Percentiles rank a stretch among this genome's conserved stretches.
Evolutionary conservation across 345 rosid genomes (phyloP).

Genomic region (Theobroma cacao): DNA sequence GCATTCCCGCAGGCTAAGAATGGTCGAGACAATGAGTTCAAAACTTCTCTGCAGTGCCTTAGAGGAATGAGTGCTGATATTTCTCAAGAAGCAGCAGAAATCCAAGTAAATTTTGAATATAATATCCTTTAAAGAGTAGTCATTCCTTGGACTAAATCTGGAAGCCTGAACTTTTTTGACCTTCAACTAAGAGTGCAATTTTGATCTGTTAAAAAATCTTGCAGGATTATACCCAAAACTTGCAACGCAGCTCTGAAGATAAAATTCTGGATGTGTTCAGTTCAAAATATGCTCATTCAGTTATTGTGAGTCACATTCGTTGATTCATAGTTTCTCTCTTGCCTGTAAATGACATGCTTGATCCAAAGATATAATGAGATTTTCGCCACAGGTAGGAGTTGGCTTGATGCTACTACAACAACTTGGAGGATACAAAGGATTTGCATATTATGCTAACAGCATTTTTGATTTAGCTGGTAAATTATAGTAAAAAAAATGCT

Average conservation of each 20-base stretch:
- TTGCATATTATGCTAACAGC: slow-evolving; percentile 3
- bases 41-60: slow-evolving; percentile 22
- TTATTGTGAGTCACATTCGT: background rate
- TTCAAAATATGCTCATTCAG: background rate
- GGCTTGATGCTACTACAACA: slow-evolving; percentile 9
- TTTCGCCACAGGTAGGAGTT: slow-evolving; percentile 6
- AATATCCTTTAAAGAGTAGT: background rate
- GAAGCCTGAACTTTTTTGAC: background rate
- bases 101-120: slow-evolving; percentile 12
- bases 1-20: slow-evolving; percentile 34
- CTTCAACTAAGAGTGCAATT: background rate
- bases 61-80: slow-evolving; percentile 46
- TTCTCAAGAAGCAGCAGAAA: slow-evolving; percentile 46
- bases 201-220: background rate
- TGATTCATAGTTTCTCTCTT: background rate
- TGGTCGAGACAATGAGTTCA: slow-evolving; percentile 1
- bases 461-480: slow-evolving; percentile 9
- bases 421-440: background rate
- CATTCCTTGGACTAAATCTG: background rate
- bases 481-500: background rate
- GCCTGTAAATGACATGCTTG: background rate
- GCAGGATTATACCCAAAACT: background rate
- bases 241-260: background rate
- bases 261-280: background rate
- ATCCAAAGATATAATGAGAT: background rate